Evolutionary conservation across 495 filamentous ascomycete species (phyloP).

Genomic region (Neurospora terricola): DNA sequence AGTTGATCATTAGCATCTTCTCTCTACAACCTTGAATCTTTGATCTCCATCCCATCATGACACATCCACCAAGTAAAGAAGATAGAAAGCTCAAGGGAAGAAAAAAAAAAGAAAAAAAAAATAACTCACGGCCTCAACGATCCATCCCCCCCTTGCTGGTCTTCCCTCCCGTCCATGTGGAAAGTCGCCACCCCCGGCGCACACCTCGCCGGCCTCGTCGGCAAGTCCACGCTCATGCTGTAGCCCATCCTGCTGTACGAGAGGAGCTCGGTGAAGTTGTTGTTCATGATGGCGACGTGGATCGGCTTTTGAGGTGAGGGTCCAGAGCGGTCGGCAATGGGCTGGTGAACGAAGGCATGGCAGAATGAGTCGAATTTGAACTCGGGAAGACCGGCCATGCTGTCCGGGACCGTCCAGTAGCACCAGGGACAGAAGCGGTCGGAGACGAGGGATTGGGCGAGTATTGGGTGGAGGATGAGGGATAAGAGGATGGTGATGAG

Average conservation of each 20-base stretch:
- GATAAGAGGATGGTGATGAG: background rate
- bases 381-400: background rate
- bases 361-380: background rate
- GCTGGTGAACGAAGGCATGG: background rate
- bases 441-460: background rate
- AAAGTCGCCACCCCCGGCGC: background rate
- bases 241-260: background rate
- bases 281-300: background rate
- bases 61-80: background rate
- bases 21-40: background rate
- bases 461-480: background rate
- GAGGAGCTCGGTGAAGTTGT: background rate
- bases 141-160: background rate
- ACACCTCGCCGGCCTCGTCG: background rate
- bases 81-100: background rate
- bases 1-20: background rate
- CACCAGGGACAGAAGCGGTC: background rate
- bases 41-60: background rate
- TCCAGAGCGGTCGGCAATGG: background rate
- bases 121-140: background rate
- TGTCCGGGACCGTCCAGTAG: background rate
- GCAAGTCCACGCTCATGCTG: background rate
- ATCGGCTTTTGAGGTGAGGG: background rate
- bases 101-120: background rate
- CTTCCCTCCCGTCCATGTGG: background rate